These are phyloP conservation scores for Pythium rishiriense DNA, from an alignment of 352 stramenopile genomes.

Conservation along the genomic window DNA sequence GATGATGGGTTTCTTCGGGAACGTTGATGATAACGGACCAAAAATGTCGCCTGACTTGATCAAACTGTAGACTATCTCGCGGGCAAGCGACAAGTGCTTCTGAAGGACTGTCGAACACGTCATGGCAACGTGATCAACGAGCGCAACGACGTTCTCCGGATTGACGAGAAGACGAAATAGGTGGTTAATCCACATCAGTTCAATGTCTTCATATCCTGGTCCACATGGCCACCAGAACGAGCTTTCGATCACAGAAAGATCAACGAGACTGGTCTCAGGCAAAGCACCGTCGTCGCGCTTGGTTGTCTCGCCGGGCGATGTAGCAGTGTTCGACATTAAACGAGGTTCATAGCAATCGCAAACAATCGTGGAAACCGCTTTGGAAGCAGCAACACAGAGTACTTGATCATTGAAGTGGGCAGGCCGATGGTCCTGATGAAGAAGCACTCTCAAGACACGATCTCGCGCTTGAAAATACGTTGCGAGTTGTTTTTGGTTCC, in stretches of 20 bases:
- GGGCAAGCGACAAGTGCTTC: constrained; percentile 80
- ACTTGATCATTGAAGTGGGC: constrained; percentile 55
- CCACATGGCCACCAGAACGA: constrained; percentile 84
- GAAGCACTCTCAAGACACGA: constrained; percentile 59
- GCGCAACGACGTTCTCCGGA: constrained; percentile 53
- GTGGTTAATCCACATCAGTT: constrained; percentile 68
- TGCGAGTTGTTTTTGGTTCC: constrained; percentile 36
- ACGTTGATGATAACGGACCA: not conserved
- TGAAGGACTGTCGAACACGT: constrained; percentile 72
- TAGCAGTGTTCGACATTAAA: constrained; percentile 12
- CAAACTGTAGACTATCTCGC: constrained; percentile 57
- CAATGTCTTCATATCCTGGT: constrained; percentile 28
- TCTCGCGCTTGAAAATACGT: constrained; percentile 65
- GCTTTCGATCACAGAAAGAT: constrained; percentile 74
- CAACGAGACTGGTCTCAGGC: constrained; percentile 66
- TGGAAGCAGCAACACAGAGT: constrained; percentile 47
- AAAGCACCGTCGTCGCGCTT: constrained; percentile 67
- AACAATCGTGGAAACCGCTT: constrained; percentile 71
- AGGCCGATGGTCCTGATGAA: constrained; percentile 45
- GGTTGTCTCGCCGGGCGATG: constrained; percentile 20
- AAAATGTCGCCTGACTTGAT: constrained; percentile 22
- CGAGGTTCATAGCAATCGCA: constrained; percentile 77
- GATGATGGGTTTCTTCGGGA: constrained; percentile 47
- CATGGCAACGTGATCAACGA: constrained; percentile 75
- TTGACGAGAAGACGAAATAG: constrained; percentile 70